Evolutionary conservation across 208 protist species (phyloP).

Genomic region (Trypanosoma scelopori): DNA sequence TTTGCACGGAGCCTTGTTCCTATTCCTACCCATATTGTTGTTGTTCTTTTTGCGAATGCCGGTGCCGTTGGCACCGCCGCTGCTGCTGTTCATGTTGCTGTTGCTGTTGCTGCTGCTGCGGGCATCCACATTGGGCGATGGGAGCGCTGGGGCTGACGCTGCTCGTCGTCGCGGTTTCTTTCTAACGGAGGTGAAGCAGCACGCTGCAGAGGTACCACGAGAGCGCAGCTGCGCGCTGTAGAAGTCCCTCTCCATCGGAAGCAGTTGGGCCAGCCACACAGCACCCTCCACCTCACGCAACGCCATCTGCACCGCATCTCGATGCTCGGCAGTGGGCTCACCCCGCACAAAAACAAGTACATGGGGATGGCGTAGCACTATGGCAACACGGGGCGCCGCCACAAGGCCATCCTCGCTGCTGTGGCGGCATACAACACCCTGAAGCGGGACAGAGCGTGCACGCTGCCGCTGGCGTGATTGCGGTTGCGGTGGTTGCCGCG

Average conservation of each 20-base stretch:
- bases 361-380: slow-evolving; percentile 64
- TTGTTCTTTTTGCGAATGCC: no score
- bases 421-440: background rate
- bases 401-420: no score
- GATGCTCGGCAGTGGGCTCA: background rate
- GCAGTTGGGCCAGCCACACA: slow-evolving; percentile 44
- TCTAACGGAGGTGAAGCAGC: background rate
- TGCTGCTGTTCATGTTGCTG: background rate
- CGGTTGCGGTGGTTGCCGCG: background rate
- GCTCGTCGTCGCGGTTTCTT: slow-evolving; percentile 31
- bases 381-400: slow-evolving; percentile 7
- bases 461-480: background rate
- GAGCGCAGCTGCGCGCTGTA: slow-evolving; percentile 46
- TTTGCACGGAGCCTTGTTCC: background rate
- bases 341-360: slow-evolving; percentile 34
- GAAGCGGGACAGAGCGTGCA: background rate
- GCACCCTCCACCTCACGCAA: slow-evolving; percentile 22
- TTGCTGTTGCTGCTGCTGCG: background rate
- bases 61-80: background rate
- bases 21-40: background rate
- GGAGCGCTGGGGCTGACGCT: slow-evolving; percentile 48
- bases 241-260: slow-evolving; percentile 51
- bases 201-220: background rate
- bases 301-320: slow-evolving; percentile 10
- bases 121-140: background rate